Percentiles rank a stretch among this genome's conserved stretches.
These are phyloP conservation scores for Colletotrichum sp. DNA, from an alignment of 2,329 filamentous ascomycete genomes.

Conservation along the genomic window DNA sequence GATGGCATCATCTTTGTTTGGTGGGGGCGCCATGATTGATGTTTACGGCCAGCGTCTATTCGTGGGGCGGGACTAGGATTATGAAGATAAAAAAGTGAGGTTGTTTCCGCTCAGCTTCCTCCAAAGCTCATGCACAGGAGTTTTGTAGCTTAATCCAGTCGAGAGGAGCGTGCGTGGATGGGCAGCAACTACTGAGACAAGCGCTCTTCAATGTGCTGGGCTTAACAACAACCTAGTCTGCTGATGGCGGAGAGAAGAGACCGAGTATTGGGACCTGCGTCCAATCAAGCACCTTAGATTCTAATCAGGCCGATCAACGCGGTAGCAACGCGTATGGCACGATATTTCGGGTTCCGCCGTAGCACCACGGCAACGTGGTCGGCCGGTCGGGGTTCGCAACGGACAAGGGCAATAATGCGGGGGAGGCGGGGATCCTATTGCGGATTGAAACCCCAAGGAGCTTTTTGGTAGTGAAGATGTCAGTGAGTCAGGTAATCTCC, in stretches of 20 bases:
- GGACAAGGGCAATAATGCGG: background rate
- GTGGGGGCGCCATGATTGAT: background rate
- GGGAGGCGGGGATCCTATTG: background rate
- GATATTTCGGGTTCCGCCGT: background rate
- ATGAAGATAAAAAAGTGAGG: background rate
- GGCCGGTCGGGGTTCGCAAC: background rate
- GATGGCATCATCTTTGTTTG: slow-evolving; percentile 23
- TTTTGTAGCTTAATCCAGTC: rapidly evolving
- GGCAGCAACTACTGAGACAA: background rate
- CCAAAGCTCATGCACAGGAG: background rate
- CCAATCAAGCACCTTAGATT: background rate
- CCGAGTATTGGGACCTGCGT: background rate
- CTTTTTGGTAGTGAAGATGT: background rate
- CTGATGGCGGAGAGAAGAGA: rapidly evolving
- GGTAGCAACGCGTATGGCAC: background rate
- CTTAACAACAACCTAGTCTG: background rate
- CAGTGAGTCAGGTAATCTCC: background rate
- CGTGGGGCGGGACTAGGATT: rapidly evolving
- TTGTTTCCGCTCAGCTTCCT: background rate
- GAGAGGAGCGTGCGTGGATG: background rate
- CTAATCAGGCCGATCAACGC: background rate
- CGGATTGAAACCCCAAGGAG: background rate
- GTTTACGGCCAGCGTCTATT: background rate
- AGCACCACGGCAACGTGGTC: background rate
- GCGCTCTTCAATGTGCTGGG: rapidly evolving